These are phyloP conservation scores for Lasiodiplodia sp. DNA, from an alignment of 2,329 filamentous ascomycete species.

Conservation along the genomic window DNA sequence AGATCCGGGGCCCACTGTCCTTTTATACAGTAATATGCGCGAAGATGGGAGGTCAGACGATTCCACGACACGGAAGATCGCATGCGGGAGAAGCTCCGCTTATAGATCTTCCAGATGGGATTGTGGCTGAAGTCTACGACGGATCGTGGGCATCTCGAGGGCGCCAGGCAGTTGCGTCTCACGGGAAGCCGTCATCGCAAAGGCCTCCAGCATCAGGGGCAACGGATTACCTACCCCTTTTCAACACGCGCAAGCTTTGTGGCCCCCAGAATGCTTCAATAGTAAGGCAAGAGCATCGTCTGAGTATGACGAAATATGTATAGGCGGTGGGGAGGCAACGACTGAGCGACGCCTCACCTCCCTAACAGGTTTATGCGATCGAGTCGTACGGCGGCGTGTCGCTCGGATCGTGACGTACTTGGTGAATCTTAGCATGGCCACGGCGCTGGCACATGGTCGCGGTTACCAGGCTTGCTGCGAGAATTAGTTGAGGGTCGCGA, in stretches of 20 bases:
- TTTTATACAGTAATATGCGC: not conserved
- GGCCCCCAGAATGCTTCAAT: not conserved
- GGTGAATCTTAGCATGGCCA: not conserved
- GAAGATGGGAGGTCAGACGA: not conserved
- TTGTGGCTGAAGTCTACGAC: not conserved
- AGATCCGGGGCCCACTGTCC: conserved; percentile 20
- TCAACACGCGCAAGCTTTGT: not conserved
- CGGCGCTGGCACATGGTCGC: not conserved
- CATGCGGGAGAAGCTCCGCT: not conserved
- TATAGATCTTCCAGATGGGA: too few relatives aligned
- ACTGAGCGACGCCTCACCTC: conserved; percentile 3
- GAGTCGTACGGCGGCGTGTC: conserved; percentile 12
- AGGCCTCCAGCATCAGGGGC: not conserved
- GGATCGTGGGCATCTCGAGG: not conserved
- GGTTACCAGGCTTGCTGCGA: conserved; percentile 4
- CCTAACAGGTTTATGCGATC: conserved; percentile 10
- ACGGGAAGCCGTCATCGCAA: not conserved
- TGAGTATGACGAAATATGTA: conserved; percentile 17
- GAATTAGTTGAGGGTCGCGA: conserved; percentile 16
- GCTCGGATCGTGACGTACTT: conserved; percentile 20
- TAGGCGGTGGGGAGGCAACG: conserved; percentile 10
- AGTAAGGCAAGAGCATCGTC: not conserved
- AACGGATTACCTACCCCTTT: conserved; percentile 6
- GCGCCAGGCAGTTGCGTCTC: not conserved
- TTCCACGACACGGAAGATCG: not conserved